Conservation (phyloP, 75 land plant species). For the Chamaecyparis obtusa region DNA sequence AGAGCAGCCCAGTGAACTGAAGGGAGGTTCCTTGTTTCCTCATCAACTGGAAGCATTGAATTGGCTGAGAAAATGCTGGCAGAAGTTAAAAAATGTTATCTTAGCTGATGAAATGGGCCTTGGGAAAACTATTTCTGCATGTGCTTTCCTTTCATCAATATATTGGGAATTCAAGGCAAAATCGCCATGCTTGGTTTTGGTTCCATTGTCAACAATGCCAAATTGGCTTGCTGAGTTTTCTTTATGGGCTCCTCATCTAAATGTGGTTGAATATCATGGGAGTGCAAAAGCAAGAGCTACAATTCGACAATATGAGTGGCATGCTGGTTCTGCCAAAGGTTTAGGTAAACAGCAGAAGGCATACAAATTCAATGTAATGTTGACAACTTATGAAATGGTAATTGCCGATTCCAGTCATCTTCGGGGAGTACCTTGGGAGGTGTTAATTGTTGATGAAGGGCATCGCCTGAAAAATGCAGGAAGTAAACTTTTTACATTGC, state of each 20-base stretch:
- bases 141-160: slow-evolving; percentile 83
- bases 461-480: slow-evolving; percentile 85
- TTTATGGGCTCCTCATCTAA: slow-evolving; percentile 86
- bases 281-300: slow-evolving; percentile 81
- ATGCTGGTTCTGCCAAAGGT: slow-evolving; percentile 42
- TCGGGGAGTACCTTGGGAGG: slow-evolving; percentile 91
- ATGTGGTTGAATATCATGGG: slow-evolving; percentile 97
- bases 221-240: slow-evolving; percentile 92
- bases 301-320: slow-evolving; percentile 96
- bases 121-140: slow-evolving; percentile 94
- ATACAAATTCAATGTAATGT: slow-evolving; percentile 83
- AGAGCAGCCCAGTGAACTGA: slow-evolving; percentile 86
- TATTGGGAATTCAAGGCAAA: slow-evolving; percentile 72
- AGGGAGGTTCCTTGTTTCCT: slow-evolving; percentile 89
- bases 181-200: slow-evolving; percentile 86
- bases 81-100: slow-evolving; percentile 83
- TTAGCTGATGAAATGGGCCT: slow-evolving; percentile 99
- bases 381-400: slow-evolving; percentile 94
- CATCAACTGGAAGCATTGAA: slow-evolving; percentile 98
- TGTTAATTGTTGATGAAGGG: slow-evolving; percentile 95
- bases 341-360: slow-evolving; percentile 21
- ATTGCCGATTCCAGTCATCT: slow-evolving; percentile 78
- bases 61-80: slow-evolving; percentile 95
- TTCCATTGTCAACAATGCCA: slow-evolving; percentile 95
- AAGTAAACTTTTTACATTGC: slow-evolving; percentile 80